Evolutionary conservation across 805 yeast species (phyloP).

Genomic region (Yamadazyma philogaea): DNA sequence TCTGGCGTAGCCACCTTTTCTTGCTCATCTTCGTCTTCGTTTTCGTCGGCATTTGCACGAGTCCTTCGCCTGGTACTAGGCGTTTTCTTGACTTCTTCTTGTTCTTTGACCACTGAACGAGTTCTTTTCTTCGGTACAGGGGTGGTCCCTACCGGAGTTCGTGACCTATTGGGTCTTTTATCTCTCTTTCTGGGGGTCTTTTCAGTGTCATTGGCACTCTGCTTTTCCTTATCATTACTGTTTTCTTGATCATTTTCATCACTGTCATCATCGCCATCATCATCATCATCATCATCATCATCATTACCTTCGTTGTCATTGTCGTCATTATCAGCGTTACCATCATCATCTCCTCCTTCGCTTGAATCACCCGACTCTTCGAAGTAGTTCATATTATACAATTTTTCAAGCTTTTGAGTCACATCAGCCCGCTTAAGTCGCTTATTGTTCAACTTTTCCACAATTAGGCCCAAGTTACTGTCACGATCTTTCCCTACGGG

Average conservation of each 20-base stretch:
- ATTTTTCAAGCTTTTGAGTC: conserved; percentile 51
- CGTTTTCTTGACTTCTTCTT: conserved; percentile 6
- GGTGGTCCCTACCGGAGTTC: not conserved
- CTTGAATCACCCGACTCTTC: conserved; percentile 24
- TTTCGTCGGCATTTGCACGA: conserved; percentile 3
- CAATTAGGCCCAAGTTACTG: conserved; percentile 40
- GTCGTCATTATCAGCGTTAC: conserved; percentile 8
- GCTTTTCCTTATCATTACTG: conserved; percentile 19
- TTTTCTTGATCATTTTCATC: conserved; percentile 21
- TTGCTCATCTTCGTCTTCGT: conserved; percentile 4
- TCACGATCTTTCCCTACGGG: conserved; percentile 61
- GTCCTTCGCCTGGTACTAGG: conserved; percentile 7
- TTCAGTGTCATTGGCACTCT: conserved; percentile 14
- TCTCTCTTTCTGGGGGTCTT: conserved; percentile 2
- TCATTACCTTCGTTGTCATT: conserved; percentile 7
- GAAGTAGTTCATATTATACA: conserved; percentile 56
- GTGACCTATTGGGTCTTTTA: conserved; percentile 4
- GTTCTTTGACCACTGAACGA: conserved; percentile 7
- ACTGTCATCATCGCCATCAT: conserved; percentile 18
- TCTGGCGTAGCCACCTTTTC: conserved; percentile 12
- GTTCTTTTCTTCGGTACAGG: conserved; percentile 6
- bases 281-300: conserved; percentile 14
- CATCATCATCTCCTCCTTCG: conserved; percentile 14
- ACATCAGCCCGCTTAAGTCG: conserved; percentile 41
- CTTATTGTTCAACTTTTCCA: conserved; percentile 32